Evolutionary conservation across 106 monocot species (phyloP).

Genomic region (Platanthera guangdongensis): DNA sequence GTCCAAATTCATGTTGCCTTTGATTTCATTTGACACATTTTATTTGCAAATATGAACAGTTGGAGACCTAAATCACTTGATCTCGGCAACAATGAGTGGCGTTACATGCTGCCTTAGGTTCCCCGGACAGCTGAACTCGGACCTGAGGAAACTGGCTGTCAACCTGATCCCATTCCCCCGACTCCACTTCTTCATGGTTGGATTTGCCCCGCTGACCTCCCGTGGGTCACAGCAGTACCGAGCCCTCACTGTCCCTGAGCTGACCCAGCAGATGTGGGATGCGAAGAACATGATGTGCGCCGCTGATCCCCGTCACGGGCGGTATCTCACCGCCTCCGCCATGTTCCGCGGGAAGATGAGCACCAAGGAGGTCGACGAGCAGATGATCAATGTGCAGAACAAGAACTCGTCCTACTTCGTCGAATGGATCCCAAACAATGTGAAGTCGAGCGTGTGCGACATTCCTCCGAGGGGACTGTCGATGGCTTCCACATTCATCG

Average conservation of each 20-base stretch:
- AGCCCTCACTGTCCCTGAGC: constrained; percentile 9
- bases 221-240: constrained; percentile 9
- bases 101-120: constrained; percentile 15
- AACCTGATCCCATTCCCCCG: constrained; percentile 15
- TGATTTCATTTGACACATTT: neutral
- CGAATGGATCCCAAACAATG: constrained; percentile 77
- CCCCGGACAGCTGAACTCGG: constrained; percentile 13
- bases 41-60: neutral
- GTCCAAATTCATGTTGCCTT: too few relatives aligned
- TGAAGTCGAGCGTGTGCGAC: constrained; percentile 63
- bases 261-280: constrained; percentile 18
- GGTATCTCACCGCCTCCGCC: constrained; percentile 13
- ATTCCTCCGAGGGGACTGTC: constrained; percentile 27
- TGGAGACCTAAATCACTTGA: constrained; percentile 17
- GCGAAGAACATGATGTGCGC: constrained; percentile 3
- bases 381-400: constrained; percentile 38
- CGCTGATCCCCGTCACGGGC: constrained; percentile 8
- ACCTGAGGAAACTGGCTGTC: constrained; percentile 13
- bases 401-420: constrained; percentile 80
- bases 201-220: constrained; percentile 13
- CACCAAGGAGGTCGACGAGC: constrained; percentile 15
- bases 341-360: constrained; percentile 16
- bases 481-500: constrained; percentile 11
- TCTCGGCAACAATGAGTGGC: constrained; percentile 12
- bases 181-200: constrained; percentile 18